These are phyloP conservation scores for Dictyostelium firmibasis DNA, from an alignment of 78 protist species.

Conservation along the genomic window DNA sequence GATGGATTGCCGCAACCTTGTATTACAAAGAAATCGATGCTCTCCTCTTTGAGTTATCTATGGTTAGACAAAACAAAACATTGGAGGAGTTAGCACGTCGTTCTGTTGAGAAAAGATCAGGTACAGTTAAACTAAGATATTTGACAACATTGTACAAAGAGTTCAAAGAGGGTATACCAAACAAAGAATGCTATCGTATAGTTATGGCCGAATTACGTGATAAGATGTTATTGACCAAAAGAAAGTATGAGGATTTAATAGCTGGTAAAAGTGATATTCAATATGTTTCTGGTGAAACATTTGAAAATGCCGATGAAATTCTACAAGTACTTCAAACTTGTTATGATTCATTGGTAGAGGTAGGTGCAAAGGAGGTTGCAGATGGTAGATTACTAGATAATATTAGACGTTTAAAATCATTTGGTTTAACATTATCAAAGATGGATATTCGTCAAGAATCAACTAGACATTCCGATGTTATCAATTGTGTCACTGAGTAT, in stretches of 20 bases:
- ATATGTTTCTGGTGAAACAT: neutral
- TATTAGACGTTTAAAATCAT: constrained; percentile 75
- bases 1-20: constrained; percentile 71
- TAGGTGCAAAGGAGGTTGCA: constrained; percentile 78
- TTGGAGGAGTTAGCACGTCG: constrained; percentile 9
- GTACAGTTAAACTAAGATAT: neutral
- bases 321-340: constrained; percentile 52
- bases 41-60: constrained; percentile 79
- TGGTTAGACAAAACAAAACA: constrained; percentile 34
- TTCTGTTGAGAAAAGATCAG: constrained; percentile 12
- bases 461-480: constrained; percentile 71
- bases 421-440: constrained; percentile 74
- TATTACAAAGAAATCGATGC: constrained; percentile 73
- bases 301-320: constrained; percentile 38
- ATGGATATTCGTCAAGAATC: constrained; percentile 87
- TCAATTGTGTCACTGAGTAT: constrained; percentile 74
- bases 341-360: constrained; percentile 70
- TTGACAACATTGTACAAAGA: constrained; percentile 65
- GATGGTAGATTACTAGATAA: constrained; percentile 82
- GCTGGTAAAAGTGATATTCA: neutral
- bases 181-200: constrained; percentile 83
- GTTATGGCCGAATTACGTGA: constrained; percentile 71
- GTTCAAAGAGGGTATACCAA: constrained; percentile 77
- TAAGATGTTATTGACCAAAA: constrained; percentile 65
- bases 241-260: constrained; percentile 73